Percentiles rank a stretch among this genome's conserved stretches.
phyloP scores from a whole-genome alignment of 805 yeast species.

The Nakazawaea sp. region DNA sequence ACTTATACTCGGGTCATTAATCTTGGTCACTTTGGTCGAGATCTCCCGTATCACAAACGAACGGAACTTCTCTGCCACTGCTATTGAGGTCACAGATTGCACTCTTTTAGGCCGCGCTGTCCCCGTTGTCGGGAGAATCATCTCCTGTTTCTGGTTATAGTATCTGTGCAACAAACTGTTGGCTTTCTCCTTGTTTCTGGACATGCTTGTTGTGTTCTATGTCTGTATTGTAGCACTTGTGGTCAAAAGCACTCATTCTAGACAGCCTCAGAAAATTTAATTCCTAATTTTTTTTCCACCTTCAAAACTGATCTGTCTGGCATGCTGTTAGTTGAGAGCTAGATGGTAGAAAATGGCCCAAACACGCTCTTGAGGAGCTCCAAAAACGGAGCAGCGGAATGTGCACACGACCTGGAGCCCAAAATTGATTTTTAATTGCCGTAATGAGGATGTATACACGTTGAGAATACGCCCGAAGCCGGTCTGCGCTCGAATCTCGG shows the following conservation, averaged over 20 bases:
- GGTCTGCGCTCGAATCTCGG: no score
- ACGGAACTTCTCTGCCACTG: constrained; percentile 71
- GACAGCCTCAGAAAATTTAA: not conserved
- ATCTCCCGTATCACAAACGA: constrained; percentile 57
- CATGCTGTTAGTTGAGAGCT: no score
- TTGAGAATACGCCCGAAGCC: no score
- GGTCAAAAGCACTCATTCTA: not conserved
- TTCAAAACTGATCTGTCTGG: no score
- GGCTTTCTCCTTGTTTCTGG: constrained; percentile 71
- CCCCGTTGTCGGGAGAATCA: constrained; percentile 19
- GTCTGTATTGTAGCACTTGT: not conserved
- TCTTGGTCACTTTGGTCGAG: constrained; percentile 47
- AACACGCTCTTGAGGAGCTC: no score
- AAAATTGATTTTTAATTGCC: no score
- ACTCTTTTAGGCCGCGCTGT: constrained; percentile 57
- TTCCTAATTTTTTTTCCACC: no score
- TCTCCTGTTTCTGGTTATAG: constrained; percentile 53
- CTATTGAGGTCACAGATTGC: constrained; percentile 41
- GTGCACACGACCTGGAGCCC: no score
- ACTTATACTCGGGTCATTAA: constrained; percentile 54
- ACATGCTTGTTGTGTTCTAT: constrained; percentile 51
- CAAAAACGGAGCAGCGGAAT: no score
- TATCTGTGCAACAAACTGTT: constrained; percentile 62
- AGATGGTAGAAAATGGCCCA: no score
- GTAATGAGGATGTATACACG: no score